Evolutionary conservation across 163 green algal species (phyloP), one percentile per base, ranked within the genome.

Genomic region (Volvox carteri): DNA sequence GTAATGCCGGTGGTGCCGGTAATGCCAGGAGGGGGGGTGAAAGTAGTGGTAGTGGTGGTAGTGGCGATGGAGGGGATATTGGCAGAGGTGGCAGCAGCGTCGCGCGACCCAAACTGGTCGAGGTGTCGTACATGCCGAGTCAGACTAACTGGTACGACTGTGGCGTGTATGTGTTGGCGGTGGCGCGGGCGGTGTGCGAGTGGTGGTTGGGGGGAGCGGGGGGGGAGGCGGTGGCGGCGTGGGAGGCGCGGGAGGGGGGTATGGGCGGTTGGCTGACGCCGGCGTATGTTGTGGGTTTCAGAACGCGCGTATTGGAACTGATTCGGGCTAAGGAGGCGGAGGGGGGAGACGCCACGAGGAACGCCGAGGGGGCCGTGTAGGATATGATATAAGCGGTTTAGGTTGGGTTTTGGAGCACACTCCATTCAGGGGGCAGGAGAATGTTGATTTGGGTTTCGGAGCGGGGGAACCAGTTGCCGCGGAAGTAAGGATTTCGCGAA

Each of bases 141-240:
- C 95, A 97, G 76, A 41, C 44, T 3, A 97, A 97, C 86, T 75
- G 83, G 21, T 91, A 95, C 46, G 95, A 97, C 75, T 97, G 95
- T 54, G 95, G 95, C 0, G 30, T 95, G 84, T 93, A 94, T 41
- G 75, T 95, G n/a, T 37, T 96, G 37, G 93, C 94, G 1, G 9
- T 92, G 18, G 91, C 94, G 1, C 6, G 48, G 1, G 83, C 68
- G 4, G 68, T 60, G 35, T 83, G 68, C 9, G 48, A 60, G 25
- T 74, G 52, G 68, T 81, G 68, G 67, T 7, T 35, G 46, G 8
- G 42, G 48, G 50, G 33, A 23, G n/a, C 50, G 56, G 80, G 30
- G 16, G 37, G 56, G 54, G 35, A 37, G 67, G 46, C 1, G 46
- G 35, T 25, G 25, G 50, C 1, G 4, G 39, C 60, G 33, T 70